Conservation (phyloP, 495 filamentous ascomycete genomes). For the Alectoria sarmentosa region DNA sequence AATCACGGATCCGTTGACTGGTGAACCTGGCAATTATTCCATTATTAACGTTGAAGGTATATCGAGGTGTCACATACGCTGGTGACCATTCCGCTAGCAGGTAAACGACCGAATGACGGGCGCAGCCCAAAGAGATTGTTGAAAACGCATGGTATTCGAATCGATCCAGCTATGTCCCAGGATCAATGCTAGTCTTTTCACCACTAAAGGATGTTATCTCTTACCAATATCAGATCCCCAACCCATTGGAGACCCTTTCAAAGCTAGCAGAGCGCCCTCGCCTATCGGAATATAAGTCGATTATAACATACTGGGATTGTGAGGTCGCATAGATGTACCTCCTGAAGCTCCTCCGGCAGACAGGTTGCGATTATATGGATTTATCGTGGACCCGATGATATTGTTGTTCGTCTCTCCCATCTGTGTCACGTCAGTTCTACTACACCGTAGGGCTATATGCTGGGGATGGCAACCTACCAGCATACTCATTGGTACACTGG, state of each 20-base stretch:
- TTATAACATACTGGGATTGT: not conserved
- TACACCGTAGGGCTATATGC: not conserved
- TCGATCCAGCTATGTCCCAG: slow-evolving; percentile 36
- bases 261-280: slow-evolving; percentile 36
- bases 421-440: not conserved
- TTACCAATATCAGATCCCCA: slow-evolving; percentile 38
- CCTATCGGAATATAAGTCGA: slow-evolving; percentile 14
- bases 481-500: slow-evolving; percentile 33
- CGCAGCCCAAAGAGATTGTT: not conserved
- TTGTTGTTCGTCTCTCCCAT: slow-evolving; percentile 41
- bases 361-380: slow-evolving; percentile 43
- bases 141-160: slow-evolving; percentile 31
- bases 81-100: not conserved
- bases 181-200: not conserved
- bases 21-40: not conserved
- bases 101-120: not conserved
- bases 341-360: slow-evolving; percentile 43
- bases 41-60: not conserved
- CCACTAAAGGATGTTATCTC: not conserved
- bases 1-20: not conserved
- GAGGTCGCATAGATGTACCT: slow-evolving; percentile 11
- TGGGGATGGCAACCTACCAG: slow-evolving; percentile 3
- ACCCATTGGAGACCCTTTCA: slow-evolving; percentile 34
- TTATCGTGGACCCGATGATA: slow-evolving; percentile 45
- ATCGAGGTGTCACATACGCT: not conserved